Base-by-base conservation (phyloP, 1,284 basidiomycete species). In the Limonomyces culmigenus region DNA sequence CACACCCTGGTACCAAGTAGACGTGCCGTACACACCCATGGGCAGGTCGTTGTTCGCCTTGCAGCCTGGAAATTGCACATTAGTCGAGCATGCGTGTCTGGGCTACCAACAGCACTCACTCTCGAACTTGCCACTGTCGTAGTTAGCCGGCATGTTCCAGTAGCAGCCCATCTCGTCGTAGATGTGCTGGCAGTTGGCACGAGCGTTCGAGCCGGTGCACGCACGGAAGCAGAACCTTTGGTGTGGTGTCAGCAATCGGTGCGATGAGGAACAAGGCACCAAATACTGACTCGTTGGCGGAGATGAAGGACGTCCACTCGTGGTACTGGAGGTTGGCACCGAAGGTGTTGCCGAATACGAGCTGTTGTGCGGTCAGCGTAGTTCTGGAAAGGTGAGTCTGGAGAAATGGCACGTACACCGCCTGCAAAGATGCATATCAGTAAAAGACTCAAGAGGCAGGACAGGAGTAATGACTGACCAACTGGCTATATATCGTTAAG, bases 311-410 rank as follows among this genome's bases (percentile, higher is more conserved):
- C 38, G 74, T 78, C 76, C 76, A 81, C 45, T 78, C 69, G 43
- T 70, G 62, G 31, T 74, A 54, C 47, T 77, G 63, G 43, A 65
- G 44, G n/a, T 69, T 45, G 33, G 59, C 48, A 20, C 77, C 71
- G 54, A 81, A 79, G 13, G 75, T 75, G 44, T 50, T 69, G 21
- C 77, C 77, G 52, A 83, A 84, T 15, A 83, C 74, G 19, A 81
- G 58, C 5, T 71, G 71, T 32, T 75, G 79, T 36, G 74, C 65
- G 12, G 70, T 74, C n/a, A n/a, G n/a, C n/a, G n/a, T n/a, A n/a
- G n/a, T n/a, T n/a, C n/a, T n/a, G n/a, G n/a, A n/a, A n/a, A n/a
- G n/a, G n/a, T n/a, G n/a, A n/a, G n/a, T n/a, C n/a, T n/a, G n/a
- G n/a, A n/a, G n/a, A n/a, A n/a, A n/a, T n/a, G n/a, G n/a, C n/a